phyloP scores from a whole-genome alignment of 768 basidiomycete species.

The Termitomyces heimii region DNA sequence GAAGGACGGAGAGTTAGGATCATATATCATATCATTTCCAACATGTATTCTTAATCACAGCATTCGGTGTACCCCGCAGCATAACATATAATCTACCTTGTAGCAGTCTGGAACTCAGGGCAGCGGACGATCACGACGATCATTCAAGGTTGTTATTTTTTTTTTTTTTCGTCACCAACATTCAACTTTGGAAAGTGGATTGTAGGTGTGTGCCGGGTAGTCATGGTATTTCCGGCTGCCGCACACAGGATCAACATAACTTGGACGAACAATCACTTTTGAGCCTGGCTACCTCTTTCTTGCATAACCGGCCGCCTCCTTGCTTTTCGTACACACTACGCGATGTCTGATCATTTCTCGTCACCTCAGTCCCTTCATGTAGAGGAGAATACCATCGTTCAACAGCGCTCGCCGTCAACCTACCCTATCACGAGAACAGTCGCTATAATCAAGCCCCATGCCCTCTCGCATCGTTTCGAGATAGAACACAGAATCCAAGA shows the following conservation, averaged over 20 bases:
- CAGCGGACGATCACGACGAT: background rate
- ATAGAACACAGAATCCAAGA: constrained; percentile 77
- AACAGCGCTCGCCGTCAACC: constrained; percentile 11
- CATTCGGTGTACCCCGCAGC: constrained; percentile 4
- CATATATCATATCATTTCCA: constrained; percentile 1
- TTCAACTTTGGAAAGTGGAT: background rate
- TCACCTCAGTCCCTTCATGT: constrained; percentile 20
- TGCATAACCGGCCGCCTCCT: background rate
- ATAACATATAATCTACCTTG: background rate
- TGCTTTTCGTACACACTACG: background rate
- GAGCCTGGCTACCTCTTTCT: background rate
- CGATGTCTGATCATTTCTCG: constrained; percentile 13
- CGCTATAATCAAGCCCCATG: constrained; percentile 81
- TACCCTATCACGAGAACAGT: constrained; percentile 55
- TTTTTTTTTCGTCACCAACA: background rate
- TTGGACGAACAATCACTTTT: background rate
- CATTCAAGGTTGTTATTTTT: background rate
- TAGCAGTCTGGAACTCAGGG: background rate
- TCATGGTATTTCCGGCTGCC: constrained; percentile 16
- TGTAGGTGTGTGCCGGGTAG: constrained; percentile 7
- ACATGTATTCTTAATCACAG: constrained; percentile 8
- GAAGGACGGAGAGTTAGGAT: constrained; percentile 8
- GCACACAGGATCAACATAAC: constrained; percentile 1
- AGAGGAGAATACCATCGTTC: constrained; percentile 10
- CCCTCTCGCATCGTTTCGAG: constrained; percentile 65